phyloP scores from a whole-genome alignment of 2,329 filamentous ascomycete genomes.

The Arthroderma sp. region DNA sequence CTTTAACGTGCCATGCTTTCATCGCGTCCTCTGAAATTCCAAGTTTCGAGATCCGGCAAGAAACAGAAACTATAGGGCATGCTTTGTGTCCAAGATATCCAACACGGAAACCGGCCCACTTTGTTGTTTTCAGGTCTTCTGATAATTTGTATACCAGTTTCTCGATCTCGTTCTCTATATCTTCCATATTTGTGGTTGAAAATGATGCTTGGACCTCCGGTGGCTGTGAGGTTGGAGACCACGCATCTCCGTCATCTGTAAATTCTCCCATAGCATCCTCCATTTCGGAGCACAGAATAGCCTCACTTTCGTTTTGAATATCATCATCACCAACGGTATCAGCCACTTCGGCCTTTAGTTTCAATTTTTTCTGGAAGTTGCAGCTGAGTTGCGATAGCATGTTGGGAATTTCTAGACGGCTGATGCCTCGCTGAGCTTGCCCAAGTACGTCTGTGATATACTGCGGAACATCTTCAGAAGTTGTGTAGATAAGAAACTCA shows the following conservation, averaged over 20 bases:
- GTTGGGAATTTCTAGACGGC: slow-evolving; percentile 36
- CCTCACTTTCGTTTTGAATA: slow-evolving; percentile 17
- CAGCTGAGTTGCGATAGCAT: slow-evolving; percentile 38
- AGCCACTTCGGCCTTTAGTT: slow-evolving; percentile 17
- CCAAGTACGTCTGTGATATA: slow-evolving; percentile 31
- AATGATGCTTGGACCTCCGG: background rate
- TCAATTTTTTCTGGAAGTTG: slow-evolving; percentile 23
- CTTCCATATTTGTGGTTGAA: background rate
- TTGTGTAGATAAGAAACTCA: slow-evolving; percentile 46
- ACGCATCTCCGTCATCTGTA: slow-evolving; percentile 28
- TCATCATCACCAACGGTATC: slow-evolving; percentile 30
- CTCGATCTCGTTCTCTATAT: background rate
- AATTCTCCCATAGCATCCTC: slow-evolving; percentile 24
- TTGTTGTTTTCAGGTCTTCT: slow-evolving; percentile 50
- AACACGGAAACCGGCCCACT: slow-evolving; percentile 56
- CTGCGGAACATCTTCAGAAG: slow-evolving; percentile 29
- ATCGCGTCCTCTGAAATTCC: slow-evolving; percentile 62
- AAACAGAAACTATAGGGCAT: slow-evolving; percentile 49
- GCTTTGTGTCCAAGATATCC: slow-evolving; percentile 47
- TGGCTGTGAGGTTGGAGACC: slow-evolving; percentile 15
- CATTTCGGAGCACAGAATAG: background rate
- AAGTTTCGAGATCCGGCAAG: slow-evolving; percentile 57
- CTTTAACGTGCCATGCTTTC: slow-evolving; percentile 61
- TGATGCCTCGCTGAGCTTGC: slow-evolving; percentile 34
- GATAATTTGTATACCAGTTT: slow-evolving; percentile 34